These are phyloP conservation scores for Wickerhamomyces xylosicus DNA, from an alignment of 805 yeast genomes.

Conservation along the genomic window DNA sequence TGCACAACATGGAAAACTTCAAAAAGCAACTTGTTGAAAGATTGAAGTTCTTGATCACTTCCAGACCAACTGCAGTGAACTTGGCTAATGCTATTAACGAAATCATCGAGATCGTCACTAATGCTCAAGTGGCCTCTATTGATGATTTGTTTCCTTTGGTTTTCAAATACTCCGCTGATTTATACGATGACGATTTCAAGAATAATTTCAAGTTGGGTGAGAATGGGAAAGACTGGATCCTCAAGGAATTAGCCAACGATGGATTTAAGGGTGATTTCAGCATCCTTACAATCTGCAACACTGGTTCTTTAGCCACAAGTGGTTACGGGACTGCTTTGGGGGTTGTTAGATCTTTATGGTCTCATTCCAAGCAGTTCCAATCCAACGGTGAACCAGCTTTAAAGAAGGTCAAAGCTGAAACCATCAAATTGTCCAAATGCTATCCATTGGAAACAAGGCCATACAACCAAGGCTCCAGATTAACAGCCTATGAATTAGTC, in stretches of 20 bases:
- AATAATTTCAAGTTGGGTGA: slow-evolving; percentile 74
- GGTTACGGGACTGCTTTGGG: slow-evolving; percentile 98
- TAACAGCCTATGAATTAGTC: slow-evolving; percentile 84
- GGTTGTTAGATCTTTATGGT: slow-evolving; percentile 66
- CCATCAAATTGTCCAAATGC: slow-evolving; percentile 52
- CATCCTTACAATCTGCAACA: slow-evolving; percentile 87
- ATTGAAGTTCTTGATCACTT: slow-evolving; percentile 56
- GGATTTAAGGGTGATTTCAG: slow-evolving; percentile 57
- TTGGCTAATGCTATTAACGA: slow-evolving; percentile 55
- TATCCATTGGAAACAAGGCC: slow-evolving; percentile 94
- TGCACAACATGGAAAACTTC: slow-evolving; percentile 21
- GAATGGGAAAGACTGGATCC: slow-evolving; percentile 68
- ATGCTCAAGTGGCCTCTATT: slow-evolving; percentile 17
- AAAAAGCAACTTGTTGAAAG: slow-evolving; percentile 30
- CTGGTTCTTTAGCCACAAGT: slow-evolving; percentile 94
- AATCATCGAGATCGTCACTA: slow-evolving; percentile 22
- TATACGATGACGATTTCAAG: slow-evolving; percentile 68
- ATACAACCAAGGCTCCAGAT: slow-evolving; percentile 89
- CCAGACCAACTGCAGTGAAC: slow-evolving; percentile 96
- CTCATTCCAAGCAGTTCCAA: slow-evolving; percentile 22
- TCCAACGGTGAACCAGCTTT: slow-evolving; percentile 14
- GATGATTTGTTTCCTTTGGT: slow-evolving; percentile 24
- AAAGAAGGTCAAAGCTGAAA: slow-evolving; percentile 19
- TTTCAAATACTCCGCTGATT: slow-evolving; percentile 34
- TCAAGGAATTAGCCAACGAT: slow-evolving; percentile 31